Evolutionary conservation across 2,329 filamentous ascomycete species (phyloP).

Genomic region (Aspergillus oerlinghausenensis): DNA sequence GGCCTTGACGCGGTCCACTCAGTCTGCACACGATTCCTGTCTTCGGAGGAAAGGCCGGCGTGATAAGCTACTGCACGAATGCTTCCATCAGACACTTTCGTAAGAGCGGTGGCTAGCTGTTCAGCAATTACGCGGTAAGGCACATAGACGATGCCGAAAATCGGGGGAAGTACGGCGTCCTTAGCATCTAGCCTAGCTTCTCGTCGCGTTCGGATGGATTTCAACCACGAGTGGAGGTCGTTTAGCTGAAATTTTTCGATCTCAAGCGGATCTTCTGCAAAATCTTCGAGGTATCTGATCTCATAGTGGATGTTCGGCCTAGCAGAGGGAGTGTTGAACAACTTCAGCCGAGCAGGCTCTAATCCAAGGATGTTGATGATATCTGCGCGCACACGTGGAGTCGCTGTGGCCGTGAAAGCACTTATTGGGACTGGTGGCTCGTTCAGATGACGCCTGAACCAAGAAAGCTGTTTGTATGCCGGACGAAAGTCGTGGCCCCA

Average conservation of each 20-base stretch:
- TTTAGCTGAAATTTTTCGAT: constrained; percentile 63
- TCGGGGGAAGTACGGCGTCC: constrained; percentile 26
- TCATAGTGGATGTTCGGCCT: constrained; percentile 87
- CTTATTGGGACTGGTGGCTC: constrained; percentile 87
- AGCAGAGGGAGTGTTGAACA: constrained; percentile 78
- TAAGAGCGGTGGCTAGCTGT: constrained; percentile 35
- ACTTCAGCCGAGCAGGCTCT: constrained; percentile 58
- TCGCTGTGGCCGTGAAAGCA: constrained; percentile 89
- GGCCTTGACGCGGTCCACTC: constrained; percentile 34
- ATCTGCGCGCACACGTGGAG: constrained; percentile 72
- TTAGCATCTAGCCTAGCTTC: constrained; percentile 44
- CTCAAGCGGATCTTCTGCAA: constrained; percentile 23
- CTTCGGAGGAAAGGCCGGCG: constrained; percentile 66
- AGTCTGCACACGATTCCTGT: constrained; percentile 54
- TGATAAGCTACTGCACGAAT: constrained; percentile 46
- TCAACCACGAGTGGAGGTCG: constrained; percentile 74
- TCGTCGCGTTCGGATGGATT: constrained; percentile 66
- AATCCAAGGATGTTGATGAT: constrained; percentile 72
- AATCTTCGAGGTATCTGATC: constrained; percentile 58
- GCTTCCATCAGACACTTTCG: constrained; percentile 20
- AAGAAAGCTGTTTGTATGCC: constrained; percentile 80
- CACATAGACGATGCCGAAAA: constrained; percentile 47
- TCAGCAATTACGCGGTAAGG: constrained; percentile 39
- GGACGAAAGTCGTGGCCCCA: constrained; percentile 98
- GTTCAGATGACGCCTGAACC: constrained; percentile 62